A percentile compares a stretch with the other conserved stretches of the same genome.
phyloP scores from a whole-genome alignment of 208 protist species.

The Trypanosoma brucei region DNA sequence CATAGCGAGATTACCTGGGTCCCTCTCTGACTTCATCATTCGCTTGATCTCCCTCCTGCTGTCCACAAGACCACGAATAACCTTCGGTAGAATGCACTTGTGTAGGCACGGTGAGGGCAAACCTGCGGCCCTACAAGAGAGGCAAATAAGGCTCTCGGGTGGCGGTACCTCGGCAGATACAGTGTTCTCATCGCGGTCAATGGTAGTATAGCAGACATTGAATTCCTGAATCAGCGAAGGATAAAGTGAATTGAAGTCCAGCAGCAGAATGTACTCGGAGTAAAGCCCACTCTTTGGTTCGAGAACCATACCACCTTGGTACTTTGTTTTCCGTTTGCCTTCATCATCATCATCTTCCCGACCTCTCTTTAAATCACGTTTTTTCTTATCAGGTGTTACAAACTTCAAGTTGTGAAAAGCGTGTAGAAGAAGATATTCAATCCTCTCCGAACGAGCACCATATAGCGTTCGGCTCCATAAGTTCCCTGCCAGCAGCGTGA shows the following conservation, averaged over 20 bases:
- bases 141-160: slow-evolving; percentile 75
- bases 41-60: slow-evolving; percentile 93
- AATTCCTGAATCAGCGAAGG: slow-evolving; percentile 99
- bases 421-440: slow-evolving; percentile 99
- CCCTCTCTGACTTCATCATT: slow-evolving; percentile 88
- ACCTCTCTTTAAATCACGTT: slow-evolving; percentile 44
- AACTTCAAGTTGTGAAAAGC: slow-evolving; percentile 93
- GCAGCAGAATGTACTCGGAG: slow-evolving; percentile 97
- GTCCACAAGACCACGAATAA: slow-evolving; percentile 94
- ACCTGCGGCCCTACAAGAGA: slow-evolving; percentile 47
- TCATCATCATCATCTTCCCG: slow-evolving; percentile 63
- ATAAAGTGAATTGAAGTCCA: slow-evolving; percentile 99
- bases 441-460: slow-evolving; percentile 95
- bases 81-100: slow-evolving; percentile 90
- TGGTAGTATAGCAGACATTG: slow-evolving; percentile 99
- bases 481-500: slow-evolving; percentile 96
- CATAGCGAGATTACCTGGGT: slow-evolving; percentile 75
- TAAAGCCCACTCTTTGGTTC: slow-evolving; percentile 98
- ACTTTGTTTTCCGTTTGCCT: slow-evolving; percentile 85
- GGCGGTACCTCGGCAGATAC: slow-evolving; percentile 54
- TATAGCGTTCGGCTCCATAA: slow-evolving; percentile 94
- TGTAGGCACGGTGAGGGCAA: slow-evolving; percentile 74
- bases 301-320: slow-evolving; percentile 94
- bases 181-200: slow-evolving; percentile 56
- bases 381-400: slow-evolving; percentile 93